phyloP scores from a whole-genome alignment of 331 rosid species.

The Cucumis variabilis region DNA sequence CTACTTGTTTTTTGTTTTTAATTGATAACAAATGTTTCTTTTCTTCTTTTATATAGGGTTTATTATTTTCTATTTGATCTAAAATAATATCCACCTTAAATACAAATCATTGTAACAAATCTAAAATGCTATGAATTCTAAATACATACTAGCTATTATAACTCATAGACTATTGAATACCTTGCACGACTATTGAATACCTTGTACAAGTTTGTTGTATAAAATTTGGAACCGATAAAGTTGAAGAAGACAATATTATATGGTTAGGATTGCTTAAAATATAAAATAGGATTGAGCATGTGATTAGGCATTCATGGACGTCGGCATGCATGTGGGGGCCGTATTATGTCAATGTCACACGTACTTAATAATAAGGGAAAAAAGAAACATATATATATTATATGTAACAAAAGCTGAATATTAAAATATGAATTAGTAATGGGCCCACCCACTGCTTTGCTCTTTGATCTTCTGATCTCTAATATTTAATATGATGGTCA shows the following conservation, averaged over 20 bases:
- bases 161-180: too few relatives aligned
- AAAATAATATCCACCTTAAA: too few relatives aligned
- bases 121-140: too few relatives aligned
- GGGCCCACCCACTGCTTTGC: neutral
- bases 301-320: constrained; percentile 21
- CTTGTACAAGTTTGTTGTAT: neutral
- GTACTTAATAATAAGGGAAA: neutral
- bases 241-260: neutral
- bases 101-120: too few relatives aligned
- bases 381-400: neutral
- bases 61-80: too few relatives aligned
- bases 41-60: too few relatives aligned
- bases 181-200: too few relatives aligned
- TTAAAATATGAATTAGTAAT: constrained; percentile 14
- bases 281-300: constrained; percentile 10
- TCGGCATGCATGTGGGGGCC: constrained; percentile 33
- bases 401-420: neutral
- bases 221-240: neutral
- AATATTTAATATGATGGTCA: neutral
- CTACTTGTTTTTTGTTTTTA: too few relatives aligned
- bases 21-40: too few relatives aligned
- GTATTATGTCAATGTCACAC: constrained; percentile 26
- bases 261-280: constrained; percentile 2
- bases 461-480: neutral
- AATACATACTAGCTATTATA: too few relatives aligned